Percentiles rank a stretch among this genome's conserved stretches.
These are phyloP conservation scores for Microthyrium microscopicum DNA, from an alignment of 2,329 filamentous ascomycete genomes.

Conservation along the genomic window DNA sequence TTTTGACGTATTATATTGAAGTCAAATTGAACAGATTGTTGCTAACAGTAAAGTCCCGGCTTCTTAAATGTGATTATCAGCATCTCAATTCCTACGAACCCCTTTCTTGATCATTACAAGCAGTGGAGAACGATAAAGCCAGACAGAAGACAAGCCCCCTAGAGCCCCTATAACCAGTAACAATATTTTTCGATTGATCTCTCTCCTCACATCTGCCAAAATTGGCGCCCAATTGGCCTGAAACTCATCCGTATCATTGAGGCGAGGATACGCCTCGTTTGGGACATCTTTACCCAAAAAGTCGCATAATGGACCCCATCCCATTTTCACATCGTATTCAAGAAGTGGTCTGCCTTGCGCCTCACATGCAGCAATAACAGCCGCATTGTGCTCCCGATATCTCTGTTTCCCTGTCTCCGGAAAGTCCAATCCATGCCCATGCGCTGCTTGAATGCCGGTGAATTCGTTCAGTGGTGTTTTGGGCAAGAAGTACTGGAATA, in stretches of 20 bases:
- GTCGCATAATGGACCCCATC: conserved; percentile 10
- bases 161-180: no score
- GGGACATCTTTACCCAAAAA: conserved; percentile 9
- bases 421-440: conserved; percentile 4
- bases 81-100: no score
- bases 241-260: conserved; percentile 8
- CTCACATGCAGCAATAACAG: conserved; percentile 3
- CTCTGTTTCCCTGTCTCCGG: conserved; percentile 7
- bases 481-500: conserved; percentile 1
- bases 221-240: conserved; percentile 2
- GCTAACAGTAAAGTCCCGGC: no score
- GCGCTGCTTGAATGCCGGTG: neutral
- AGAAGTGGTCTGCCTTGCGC: conserved; percentile 5
- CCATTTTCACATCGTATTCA: conserved; percentile 9
- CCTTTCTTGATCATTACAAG: no score
- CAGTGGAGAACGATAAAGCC: no score
- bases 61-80: no score
- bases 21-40: no score
- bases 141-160: no score
- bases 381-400: conserved; percentile 8
- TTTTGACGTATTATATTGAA: no score
- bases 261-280: conserved; percentile 9
- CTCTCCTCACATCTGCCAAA: conserved; percentile 4
- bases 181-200: no score
- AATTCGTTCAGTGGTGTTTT: conserved; percentile 2